phyloP scores from a whole-genome alignment of 106 monocot species.

The Apostasia shenzhenica region DNA sequence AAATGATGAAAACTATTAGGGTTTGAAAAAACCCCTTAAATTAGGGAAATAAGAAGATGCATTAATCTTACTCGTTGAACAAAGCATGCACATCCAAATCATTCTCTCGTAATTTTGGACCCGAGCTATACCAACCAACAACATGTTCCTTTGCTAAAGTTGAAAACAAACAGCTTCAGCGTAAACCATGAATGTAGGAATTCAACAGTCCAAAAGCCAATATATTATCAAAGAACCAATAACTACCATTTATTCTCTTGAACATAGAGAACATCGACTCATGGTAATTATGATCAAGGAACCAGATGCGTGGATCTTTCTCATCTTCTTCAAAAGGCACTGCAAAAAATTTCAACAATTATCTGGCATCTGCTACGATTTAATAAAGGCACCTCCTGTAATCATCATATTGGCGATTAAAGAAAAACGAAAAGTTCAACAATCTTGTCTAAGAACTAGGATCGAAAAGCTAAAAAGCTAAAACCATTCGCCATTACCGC shows the following conservation, averaged over 20 bases:
- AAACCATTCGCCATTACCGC: too few relatives aligned
- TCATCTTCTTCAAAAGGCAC: slow-evolving; percentile 99
- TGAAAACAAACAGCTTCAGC: not conserved
- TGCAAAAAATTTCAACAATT: slow-evolving; percentile 15
- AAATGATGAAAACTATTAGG: too few relatives aligned
- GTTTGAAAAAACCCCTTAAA: not conserved
- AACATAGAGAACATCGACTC: slow-evolving; percentile 99
- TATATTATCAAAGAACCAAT: not conserved
- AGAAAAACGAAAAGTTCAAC: too few relatives aligned
- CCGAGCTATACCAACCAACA: slow-evolving; percentile 99
- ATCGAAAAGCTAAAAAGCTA: too few relatives aligned
- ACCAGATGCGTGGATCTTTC: slow-evolving; percentile 96
- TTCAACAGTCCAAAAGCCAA: not conserved
- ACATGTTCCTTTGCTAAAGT: slow-evolving; percentile 94
- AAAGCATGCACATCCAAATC: slow-evolving; percentile 89
- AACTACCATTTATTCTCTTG: slow-evolving; percentile 88
- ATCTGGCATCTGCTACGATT: too few relatives aligned
- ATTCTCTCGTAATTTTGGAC: slow-evolving; percentile 95
- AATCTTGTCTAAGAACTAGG: too few relatives aligned
- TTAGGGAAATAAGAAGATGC: not conserved
- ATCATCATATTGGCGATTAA: too few relatives aligned
- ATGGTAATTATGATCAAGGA: slow-evolving; percentile 98
- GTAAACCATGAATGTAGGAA: slow-evolving; percentile 1
- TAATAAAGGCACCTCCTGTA: too few relatives aligned
- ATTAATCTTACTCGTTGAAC: slow-evolving; percentile 71